These are phyloP conservation scores for Chloroidium sp. DNA, from an alignment of 163 green algal genomes.

Conservation along the genomic window DNA sequence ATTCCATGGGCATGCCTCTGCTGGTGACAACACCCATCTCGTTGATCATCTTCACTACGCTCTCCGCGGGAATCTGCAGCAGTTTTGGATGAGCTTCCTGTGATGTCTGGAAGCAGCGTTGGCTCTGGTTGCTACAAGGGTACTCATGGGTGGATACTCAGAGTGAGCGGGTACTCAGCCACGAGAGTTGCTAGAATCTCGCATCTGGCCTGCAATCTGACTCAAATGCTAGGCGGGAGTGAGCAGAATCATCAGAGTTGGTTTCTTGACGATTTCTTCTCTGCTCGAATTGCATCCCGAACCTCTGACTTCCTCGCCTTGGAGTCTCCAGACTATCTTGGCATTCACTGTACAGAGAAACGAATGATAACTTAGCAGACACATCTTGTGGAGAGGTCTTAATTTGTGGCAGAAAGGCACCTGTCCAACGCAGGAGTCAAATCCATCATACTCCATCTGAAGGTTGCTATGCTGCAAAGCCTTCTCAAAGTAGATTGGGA, in stretches of 20 bases:
- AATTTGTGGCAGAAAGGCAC: neutral
- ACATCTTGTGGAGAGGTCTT: neutral
- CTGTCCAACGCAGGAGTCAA: constrained; percentile 44
- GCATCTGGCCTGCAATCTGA: too few species aligned
- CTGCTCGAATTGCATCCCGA: too few species aligned
- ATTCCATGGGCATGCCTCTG: too few species aligned
- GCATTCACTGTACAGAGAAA: neutral
- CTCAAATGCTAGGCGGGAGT: too few species aligned
- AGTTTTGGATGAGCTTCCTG: neutral
- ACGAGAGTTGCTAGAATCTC: too few species aligned
- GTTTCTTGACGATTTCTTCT: too few species aligned
- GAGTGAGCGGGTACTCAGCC: too few species aligned
- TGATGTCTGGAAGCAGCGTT: neutral
- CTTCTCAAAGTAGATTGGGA: constrained; percentile 30
- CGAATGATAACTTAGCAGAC: neutral
- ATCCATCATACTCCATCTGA: constrained; percentile 34
- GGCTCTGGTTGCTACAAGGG: too few species aligned
- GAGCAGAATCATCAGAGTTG: too few species aligned
- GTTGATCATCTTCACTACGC: neutral
- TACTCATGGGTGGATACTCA: too few species aligned
- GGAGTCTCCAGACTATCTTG: too few species aligned
- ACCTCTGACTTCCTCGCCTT: too few species aligned
- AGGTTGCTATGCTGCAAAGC: constrained; percentile 26
- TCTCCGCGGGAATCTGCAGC: neutral
- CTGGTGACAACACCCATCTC: neutral